Conservation (phyloP, 2,329 filamentous ascomycete species). For the Aureobasidium sp. region DNA sequence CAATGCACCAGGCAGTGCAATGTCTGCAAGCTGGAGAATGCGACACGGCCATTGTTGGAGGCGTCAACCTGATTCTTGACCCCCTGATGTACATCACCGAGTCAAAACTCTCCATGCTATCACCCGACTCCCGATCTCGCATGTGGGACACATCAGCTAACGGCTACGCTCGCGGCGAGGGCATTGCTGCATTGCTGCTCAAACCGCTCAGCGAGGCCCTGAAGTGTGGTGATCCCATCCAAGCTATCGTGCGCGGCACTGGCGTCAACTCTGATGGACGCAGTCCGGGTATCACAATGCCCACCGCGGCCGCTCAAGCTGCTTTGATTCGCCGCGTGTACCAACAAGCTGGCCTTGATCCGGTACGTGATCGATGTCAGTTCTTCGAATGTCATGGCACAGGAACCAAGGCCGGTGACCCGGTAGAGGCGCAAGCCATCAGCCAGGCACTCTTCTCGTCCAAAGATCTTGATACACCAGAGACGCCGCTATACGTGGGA, state of each 20-base stretch:
- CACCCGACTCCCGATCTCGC: conserved; percentile 33
- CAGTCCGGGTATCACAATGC: conserved; percentile 36
- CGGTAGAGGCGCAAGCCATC: conserved; percentile 24
- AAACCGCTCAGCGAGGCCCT: conserved; percentile 43
- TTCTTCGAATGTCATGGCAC: conserved; percentile 26
- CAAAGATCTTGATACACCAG: neutral
- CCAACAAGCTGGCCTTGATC: conserved; percentile 30
- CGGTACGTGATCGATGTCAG: conserved; percentile 29
- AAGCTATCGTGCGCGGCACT: conserved; percentile 32
- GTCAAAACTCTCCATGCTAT: conserved; percentile 28
- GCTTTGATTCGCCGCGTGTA: conserved; percentile 34
- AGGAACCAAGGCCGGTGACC: conserved; percentile 24
- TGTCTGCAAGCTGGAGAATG: neutral
- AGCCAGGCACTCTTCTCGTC: conserved; percentile 28
- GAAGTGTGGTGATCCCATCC: conserved; percentile 39
- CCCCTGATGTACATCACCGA: conserved; percentile 22
- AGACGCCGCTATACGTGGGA: conserved; percentile 21
- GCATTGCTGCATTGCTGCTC: conserved; percentile 43
- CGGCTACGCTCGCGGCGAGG: conserved; percentile 49
- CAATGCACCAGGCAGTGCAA: conserved; percentile 27
- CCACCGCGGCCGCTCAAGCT: conserved; percentile 31
- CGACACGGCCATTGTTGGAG: conserved; percentile 13
- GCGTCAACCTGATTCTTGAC: conserved; percentile 25
- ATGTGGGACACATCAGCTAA: conserved; percentile 35
- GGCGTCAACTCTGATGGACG: conserved; percentile 34